A percentile compares a stretch with the other conserved stretches of the same genome.
Evolutionary conservation across 192 early-diverging fungal genomes (phyloP).

Genomic region (Pecoramyces ruminantium): DNA sequence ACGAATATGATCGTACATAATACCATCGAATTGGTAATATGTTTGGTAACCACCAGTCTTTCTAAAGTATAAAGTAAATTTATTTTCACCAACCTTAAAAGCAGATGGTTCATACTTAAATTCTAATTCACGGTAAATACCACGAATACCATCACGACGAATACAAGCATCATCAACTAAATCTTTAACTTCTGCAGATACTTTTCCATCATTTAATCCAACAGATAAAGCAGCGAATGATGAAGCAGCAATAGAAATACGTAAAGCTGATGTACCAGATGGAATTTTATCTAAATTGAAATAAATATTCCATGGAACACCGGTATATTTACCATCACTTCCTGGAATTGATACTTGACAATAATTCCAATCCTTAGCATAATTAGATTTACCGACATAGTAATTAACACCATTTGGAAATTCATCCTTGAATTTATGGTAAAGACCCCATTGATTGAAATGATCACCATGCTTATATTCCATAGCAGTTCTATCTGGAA

Average conservation of each 20-base stretch:
- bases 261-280: neutral
- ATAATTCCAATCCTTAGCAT: neutral
- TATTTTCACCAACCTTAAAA: neutral
- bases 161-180: neutral
- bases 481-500: neutral
- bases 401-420: neutral
- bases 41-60: neutral
- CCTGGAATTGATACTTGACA: neutral
- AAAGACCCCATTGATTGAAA: neutral
- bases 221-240: neutral
- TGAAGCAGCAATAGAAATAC: neutral
- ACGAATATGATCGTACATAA: neutral
- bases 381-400: neutral
- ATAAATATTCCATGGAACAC: neutral
- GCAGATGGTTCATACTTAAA: neutral
- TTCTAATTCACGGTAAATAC: neutral
- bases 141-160: neutral
- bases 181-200: neutral
- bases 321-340: neutral
- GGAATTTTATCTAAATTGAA: neutral
- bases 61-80: neutral
- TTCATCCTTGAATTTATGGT: neutral
- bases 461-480: neutral
- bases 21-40: neutral
- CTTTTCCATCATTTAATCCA: neutral